phyloP scores from a whole-genome alignment of 2,329 filamentous ascomycete species.

The Zymoseptoria brevis region DNA sequence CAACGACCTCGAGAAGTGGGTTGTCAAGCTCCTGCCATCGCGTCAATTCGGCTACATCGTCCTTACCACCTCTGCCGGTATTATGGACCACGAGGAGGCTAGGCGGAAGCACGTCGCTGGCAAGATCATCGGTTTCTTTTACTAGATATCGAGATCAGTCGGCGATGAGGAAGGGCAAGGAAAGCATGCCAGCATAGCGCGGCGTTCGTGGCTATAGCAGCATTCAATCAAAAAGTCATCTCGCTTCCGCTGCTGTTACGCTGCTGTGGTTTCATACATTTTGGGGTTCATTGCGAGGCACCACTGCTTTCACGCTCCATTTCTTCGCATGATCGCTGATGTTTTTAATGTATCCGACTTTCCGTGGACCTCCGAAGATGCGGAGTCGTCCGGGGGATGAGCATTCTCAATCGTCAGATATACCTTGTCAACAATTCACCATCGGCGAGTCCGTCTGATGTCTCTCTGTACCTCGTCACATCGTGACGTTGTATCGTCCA shows the following conservation, averaged over 20 bases:
- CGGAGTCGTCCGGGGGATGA: too few species aligned
- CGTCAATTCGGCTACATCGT: constrained; percentile 99
- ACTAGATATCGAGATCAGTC: constrained; percentile 46
- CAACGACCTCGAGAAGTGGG: constrained; percentile 98
- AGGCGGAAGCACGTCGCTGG: constrained; percentile 97
- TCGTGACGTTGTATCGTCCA: too few species aligned
- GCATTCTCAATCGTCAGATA: neutral
- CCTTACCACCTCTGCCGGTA: constrained; percentile 96
- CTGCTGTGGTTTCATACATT: too few species aligned
- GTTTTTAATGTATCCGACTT: too few species aligned
- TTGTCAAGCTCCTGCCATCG: constrained; percentile 95
- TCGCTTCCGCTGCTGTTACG: neutral
- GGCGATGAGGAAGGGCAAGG: neutral
- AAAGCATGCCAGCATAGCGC: constrained; percentile 10
- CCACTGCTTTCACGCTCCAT: too few species aligned
- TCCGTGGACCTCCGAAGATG: too few species aligned
- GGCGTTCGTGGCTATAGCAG: constrained; percentile 11
- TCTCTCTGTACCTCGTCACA: neutral
- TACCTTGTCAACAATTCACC: neutral
- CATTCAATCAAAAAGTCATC: constrained; percentile 15
- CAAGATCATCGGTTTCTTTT: constrained; percentile 99
- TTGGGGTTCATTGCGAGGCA: too few species aligned
- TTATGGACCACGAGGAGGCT: constrained; percentile 99
- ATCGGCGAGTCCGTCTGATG: neutral
- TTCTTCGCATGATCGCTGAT: too few species aligned